Evolutionary conservation across 176 grass and related monocot species (phyloP).

Genomic region (Chloris gayana): DNA sequence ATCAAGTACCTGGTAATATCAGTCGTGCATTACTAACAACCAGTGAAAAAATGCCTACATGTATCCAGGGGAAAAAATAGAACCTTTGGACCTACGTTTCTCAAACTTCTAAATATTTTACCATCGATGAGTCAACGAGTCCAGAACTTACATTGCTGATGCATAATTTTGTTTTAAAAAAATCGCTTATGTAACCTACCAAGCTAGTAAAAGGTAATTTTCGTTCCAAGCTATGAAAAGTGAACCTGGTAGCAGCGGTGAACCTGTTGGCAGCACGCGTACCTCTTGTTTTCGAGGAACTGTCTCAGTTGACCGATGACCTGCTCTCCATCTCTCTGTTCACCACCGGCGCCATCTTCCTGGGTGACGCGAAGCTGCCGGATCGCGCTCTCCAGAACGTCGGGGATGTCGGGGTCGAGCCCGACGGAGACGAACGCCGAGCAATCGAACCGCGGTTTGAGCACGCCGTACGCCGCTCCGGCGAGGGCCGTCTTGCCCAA

Average conservation of each 20-base stretch:
- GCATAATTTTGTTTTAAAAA: too few species aligned
- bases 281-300: constrained; percentile 20
- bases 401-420: background rate
- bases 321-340: background rate
- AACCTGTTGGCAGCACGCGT: background rate
- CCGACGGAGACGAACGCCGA: constrained; percentile 11
- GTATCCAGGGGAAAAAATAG: background rate
- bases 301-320: background rate
- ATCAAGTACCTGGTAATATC: background rate
- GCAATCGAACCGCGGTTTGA: background rate
- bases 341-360: background rate
- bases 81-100: too few species aligned
- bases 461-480: background rate
- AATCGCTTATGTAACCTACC: too few species aligned
- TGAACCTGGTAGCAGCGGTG: background rate
- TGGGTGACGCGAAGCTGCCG: background rate
- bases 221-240: too few species aligned
- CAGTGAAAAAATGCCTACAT: background rate
- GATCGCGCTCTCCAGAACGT: background rate
- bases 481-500: constrained; percentile 15
- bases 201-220: too few species aligned
- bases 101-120: background rate
- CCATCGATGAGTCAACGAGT: too few species aligned
- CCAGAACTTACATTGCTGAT: too few species aligned
- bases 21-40: background rate